Evolutionary conservation across 495 filamentous ascomycete genomes (phyloP).

Genomic region (Tetracladium marchalianum): DNA sequence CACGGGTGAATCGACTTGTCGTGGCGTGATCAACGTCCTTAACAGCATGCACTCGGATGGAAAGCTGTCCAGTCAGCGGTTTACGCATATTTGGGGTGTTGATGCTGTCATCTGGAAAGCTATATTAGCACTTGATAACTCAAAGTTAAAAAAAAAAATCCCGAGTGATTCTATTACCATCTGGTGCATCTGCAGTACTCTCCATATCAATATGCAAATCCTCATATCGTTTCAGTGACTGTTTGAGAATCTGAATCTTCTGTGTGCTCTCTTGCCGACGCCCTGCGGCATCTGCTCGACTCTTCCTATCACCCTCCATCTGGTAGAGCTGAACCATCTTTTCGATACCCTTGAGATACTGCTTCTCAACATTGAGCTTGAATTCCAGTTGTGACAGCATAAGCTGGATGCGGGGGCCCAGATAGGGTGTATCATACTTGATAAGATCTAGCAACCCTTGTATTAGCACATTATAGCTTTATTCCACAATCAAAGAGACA

Average conservation of each 20-base stretch:
- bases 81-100: slow-evolving; percentile 91
- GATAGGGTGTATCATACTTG: slow-evolving; percentile 93
- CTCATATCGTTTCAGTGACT: slow-evolving; percentile 92
- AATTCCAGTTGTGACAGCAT: slow-evolving; percentile 99
- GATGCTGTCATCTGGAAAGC: slow-evolving; percentile 76
- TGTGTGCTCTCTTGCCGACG: slow-evolving; percentile 89
- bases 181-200: slow-evolving; percentile 55
- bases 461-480: slow-evolving; percentile 1
- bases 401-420: slow-evolving; percentile 95
- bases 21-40: slow-evolving; percentile 93
- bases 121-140: slow-evolving; percentile 9
- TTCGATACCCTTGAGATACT: slow-evolving; percentile 98
- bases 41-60: slow-evolving; percentile 76
- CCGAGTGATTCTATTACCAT: slow-evolving; percentile 50
- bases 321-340: slow-evolving; percentile 99
- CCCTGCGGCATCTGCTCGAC: slow-evolving; percentile 81
- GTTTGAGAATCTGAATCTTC: slow-evolving; percentile 92
- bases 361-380: slow-evolving; percentile 97
- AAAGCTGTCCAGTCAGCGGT: slow-evolving; percentile 80
- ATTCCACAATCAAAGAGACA: slow-evolving; percentile 17
- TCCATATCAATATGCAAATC: slow-evolving; percentile 97
- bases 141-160: background rate
- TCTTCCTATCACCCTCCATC: slow-evolving; percentile 97
- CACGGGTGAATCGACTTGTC: slow-evolving; percentile 73
- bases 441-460: slow-evolving; percentile 63